Evolutionary conservation across 2,329 filamentous ascomycete species (phyloP), one percentile per base, ranked within the genome.

Genomic region (Beauveria medogensis): DNA sequence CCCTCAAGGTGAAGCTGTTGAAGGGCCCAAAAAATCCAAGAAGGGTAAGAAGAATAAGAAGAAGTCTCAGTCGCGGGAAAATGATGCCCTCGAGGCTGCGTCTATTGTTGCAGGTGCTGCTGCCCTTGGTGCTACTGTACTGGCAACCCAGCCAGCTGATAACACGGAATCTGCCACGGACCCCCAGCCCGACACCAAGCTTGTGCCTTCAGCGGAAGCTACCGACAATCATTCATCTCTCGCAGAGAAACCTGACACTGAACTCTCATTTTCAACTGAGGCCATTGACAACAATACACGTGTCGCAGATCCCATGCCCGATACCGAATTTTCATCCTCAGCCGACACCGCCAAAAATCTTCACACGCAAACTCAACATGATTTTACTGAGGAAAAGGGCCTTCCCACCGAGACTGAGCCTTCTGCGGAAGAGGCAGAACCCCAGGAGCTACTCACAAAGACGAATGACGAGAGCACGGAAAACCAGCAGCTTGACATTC

Each of bases 21-120:
- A 60, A 26, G 52, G 40, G 16, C 48, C 55, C 2, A 60, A 61
- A 37, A 63, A 62, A 37, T 60, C 67, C 10, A 68, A 69, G 61
- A 68, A 65, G 43, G 57, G 46, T 48, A 60, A 70, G 61, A 69
- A 70, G 62, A 61, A 60, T 24, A 65, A 64, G 62, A 65, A 63
- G 55, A 62, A 58, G 22, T 48, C 56, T 16, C 55, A 34, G 18
- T 50, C 62, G 7, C 60, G 44, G 56, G 63, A 63, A 24, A 52
- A 53, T 28, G 52, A 54, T 20, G 34, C 26, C 5, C 14, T 55
- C 20, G 54, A 59, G 16, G 46, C 56, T 30, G 55, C 47, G 12
- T 30, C 56, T 6, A 28, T 55, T 12, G 48, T 24, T 6, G 56
- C 40, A 2, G 56, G 54, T 18, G 44, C 43, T n/a, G 51, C 51